Evolutionary conservation across 805 yeast species (phyloP), one percentile per base, ranked within the genome.

Genomic region (Schwanniomyces yamadae): DNA sequence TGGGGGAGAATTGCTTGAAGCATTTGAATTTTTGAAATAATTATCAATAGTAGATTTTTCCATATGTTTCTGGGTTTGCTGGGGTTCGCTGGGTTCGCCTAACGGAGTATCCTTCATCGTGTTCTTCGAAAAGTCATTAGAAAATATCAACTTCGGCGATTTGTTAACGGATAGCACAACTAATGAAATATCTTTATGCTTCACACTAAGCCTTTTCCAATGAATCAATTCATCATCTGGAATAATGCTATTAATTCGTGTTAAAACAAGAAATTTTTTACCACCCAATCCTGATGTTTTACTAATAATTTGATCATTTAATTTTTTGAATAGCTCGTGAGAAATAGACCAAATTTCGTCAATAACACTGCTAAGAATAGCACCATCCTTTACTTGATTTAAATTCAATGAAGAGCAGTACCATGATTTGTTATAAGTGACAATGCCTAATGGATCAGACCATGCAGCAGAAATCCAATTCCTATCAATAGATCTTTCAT

Each of bases 401-500:
- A 32, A 26, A 15, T 45, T 31, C 4, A 37, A 27, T 34, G 62
- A 61, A 5, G 50, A 54, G 52, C 71, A 66, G 46, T 69, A 72
- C 90, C 91, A 84, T 0, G 88, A 73, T 45, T 78, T 81, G 0
- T 81, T 73, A 30, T 69, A 71, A 12, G 80, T 75, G 9, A 77
- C 69, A 3, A 69, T 66, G 0, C 96, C 96, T 54, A 75, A 73
- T 32, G 90, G 91, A 51, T 91, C 96, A 0, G 93, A 72, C 95
- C 97, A 88, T 0, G 95, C 82, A 0, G 87, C 95, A 15, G 81
- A 78, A 28, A 88, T 71, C 96, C 96, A 91, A 36, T 77, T 78
- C 41, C 79, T 80, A 55, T 90, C 95, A 3, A 76, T 67, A 0
- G 95, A 83, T 34, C 95, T 59, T 20, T 88, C 87, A 50, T 90